A percentile compares a stretch with the other conserved stretches of the same genome.
These are phyloP conservation scores for Begonia masoniana DNA, from an alignment of 306 rosid genomes.

Conservation along the genomic window DNA sequence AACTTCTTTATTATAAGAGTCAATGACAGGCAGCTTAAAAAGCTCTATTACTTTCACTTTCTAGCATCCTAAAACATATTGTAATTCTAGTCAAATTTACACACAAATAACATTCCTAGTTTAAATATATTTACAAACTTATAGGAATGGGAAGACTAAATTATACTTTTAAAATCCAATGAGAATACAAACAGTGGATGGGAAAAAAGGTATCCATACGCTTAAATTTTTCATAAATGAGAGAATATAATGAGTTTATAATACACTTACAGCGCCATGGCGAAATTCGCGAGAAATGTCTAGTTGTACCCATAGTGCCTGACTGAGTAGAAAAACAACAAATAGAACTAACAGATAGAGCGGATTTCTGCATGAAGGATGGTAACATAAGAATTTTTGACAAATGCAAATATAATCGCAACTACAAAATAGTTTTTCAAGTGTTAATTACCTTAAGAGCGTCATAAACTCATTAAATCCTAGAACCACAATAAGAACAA, in stretches of 20 bases:
- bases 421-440: background rate
- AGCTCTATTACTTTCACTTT: too few species aligned
- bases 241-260: background rate
- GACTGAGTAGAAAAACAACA: slow-evolving; percentile 49
- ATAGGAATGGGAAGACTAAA: too few species aligned
- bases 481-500: slow-evolving; percentile 56
- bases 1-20: too few species aligned
- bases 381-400: slow-evolving; percentile 18
- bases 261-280: slow-evolving; percentile 65
- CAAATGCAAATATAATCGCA: slow-evolving; percentile 1
- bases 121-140: too few species aligned
- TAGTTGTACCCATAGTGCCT: slow-evolving; percentile 93
- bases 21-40: too few species aligned
- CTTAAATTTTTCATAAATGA: background rate
- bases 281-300: slow-evolving; percentile 65
- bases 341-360: slow-evolving; percentile 63
- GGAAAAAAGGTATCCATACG: background rate
- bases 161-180: too few species aligned
- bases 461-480: slow-evolving; percentile 98
- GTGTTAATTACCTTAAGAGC: slow-evolving; percentile 48
- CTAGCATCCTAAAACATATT: too few species aligned
- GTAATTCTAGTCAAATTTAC: background rate
- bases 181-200: background rate
- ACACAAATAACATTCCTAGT: slow-evolving; percentile 1
- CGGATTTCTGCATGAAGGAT: slow-evolving; percentile 68